Evolutionary conservation across 129 eudicot genomes (phyloP), one percentile per base, ranked within the genome.

Genomic region (Centaurea solstitialis): DNA sequence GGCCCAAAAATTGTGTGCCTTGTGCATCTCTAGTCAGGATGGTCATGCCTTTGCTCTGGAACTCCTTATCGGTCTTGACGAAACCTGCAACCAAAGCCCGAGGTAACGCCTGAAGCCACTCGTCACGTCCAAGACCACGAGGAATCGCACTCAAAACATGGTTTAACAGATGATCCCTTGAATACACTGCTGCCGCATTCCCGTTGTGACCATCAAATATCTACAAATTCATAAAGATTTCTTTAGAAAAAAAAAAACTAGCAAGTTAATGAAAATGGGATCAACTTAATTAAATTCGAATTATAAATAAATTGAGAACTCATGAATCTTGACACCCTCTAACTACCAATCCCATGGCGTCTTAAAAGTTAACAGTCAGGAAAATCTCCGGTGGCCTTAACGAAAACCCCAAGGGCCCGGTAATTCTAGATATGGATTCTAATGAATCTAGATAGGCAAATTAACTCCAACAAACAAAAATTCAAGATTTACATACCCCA

Each of bases 171-270:
- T 87, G 78, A 74, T 94, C 98, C 85, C 94, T 85, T 20, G 98
- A 83, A 82, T 80, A 94, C 20, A 92, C 59, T 78, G 98, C 97
- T 21, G 98, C 98, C 38, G 97, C 98, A 90, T 75, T 87, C 74
- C 98, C 98, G 66, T 94, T 94, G 84, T 94, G 98, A 43, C 98
- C 98, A 86, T 94, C 98, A 37, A 92, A 94, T 15, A 94, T 76
- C 98, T 94, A 81, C 35, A 80, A 74, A 24, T 43, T 22, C 67
- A 47, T 28, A 69, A n/a, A 70, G 12, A n/a, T 20, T 43, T 13
- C 35, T 57, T 57, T 57, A 57, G 68, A 66, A 62, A 72, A 37
- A 20, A 66, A 62, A 72, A 37, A 20, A 30, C 61, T 22, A 45
- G 15, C 38, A 43, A 47, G 1, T 4, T 33, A 4, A 74, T 35